Evolutionary conservation across 192 early-diverging fungal species (phyloP).

Genomic region (Mortierella antarctica): DNA sequence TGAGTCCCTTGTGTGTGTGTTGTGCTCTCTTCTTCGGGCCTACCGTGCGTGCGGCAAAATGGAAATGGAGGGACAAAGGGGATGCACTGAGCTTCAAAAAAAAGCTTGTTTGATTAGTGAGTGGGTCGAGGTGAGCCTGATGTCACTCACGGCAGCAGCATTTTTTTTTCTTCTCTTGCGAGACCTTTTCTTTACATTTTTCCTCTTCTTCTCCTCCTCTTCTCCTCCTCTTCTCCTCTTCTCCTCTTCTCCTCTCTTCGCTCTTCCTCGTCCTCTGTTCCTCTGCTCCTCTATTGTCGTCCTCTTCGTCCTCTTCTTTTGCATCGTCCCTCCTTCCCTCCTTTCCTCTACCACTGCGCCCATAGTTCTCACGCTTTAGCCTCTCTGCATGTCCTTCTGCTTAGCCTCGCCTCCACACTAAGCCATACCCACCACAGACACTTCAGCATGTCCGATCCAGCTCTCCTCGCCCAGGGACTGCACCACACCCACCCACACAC

Average conservation of each 20-base stretch:
- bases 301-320: neutral
- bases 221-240: constrained; percentile 1
- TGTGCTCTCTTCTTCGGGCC: no score
- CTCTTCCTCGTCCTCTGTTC: neutral
- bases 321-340: neutral
- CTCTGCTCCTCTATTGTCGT: neutral
- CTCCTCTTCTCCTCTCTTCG: no score
- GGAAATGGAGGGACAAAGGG: no score
- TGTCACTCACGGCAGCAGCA: no score
- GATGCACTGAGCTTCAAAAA: no score
- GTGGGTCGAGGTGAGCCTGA: no score
- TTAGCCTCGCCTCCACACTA: neutral
- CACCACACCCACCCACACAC: constrained; percentile 5
- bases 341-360: no score
- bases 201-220: neutral
- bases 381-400: neutral
- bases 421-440: neutral
- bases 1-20: no score
- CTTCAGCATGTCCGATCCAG: neutral
- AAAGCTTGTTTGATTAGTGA: no score
- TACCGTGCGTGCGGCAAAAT: no score
- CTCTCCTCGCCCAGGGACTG: neutral
- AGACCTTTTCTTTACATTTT: neutral
- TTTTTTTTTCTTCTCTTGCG: neutral
- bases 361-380: neutral